A percentile compares a stretch with the other conserved stretches of the same genome.
Conservation (phyloP, 2,329 filamentous ascomycete species). For the Massarina eburnea region DNA sequence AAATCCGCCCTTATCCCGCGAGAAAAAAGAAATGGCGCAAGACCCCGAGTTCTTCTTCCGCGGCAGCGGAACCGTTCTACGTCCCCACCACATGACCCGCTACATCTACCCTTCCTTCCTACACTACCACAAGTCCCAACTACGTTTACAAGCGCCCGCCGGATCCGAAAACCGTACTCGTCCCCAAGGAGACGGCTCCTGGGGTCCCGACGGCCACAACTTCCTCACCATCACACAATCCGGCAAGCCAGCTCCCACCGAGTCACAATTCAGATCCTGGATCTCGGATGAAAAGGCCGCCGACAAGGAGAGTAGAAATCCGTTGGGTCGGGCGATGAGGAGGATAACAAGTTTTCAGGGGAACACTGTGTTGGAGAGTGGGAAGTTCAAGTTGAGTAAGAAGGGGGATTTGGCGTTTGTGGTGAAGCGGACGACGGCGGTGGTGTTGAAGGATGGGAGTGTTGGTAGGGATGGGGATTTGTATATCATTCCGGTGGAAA, state of each 20-base stretch:
- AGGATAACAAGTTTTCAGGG: too few species aligned
- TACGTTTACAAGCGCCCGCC: conserved; percentile 11
- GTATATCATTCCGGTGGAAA: too few species aligned
- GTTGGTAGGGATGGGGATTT: too few species aligned
- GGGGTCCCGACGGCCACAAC: conserved; percentile 6
- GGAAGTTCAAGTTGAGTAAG: too few species aligned
- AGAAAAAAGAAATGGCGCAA: neutral
- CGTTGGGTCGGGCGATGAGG: conserved; percentile 17
- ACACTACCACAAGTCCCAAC: conserved; percentile 1
- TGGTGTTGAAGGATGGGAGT: too few species aligned
- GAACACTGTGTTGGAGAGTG: too few species aligned
- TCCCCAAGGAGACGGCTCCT: conserved; percentile 11
- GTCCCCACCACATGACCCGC: conserved; percentile 18
- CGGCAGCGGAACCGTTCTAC: conserved; percentile 12
- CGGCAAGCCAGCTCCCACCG: neutral
- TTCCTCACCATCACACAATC: conserved; percentile 12
- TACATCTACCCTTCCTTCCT: conserved; percentile 17
- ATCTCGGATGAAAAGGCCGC: conserved; percentile 2
- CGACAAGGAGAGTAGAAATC: conserved; percentile 10
- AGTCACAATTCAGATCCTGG: conserved; percentile 2
- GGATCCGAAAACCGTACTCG: conserved; percentile 7
- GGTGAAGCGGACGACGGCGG: too few species aligned
- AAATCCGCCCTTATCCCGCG: too few species aligned
- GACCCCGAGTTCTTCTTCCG: conserved; percentile 12
- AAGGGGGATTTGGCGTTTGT: too few species aligned